phyloP scores from a whole-genome alignment of 2,329 filamentous ascomycete genomes.

The Cercospora sp. region DNA sequence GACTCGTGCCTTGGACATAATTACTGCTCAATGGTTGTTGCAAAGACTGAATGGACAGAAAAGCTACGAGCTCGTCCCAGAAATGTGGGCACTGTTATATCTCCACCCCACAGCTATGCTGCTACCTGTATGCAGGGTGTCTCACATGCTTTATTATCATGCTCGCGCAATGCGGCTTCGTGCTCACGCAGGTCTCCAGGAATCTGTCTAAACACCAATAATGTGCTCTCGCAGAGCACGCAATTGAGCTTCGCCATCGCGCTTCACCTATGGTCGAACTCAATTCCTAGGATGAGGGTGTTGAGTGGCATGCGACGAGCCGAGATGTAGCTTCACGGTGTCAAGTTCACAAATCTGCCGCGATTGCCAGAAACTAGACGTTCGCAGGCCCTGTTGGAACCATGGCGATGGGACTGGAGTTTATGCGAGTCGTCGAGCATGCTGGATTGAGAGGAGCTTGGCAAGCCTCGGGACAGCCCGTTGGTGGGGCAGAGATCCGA shows the following conservation, averaged over 20 bases:
- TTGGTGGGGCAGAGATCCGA: not conserved
- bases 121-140: not conserved
- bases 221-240: constrained; percentile 13
- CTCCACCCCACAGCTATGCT: not conserved
- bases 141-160: constrained; percentile 1
- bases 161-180: not conserved
- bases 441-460: not conserved
- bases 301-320: constrained; percentile 14
- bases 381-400: not conserved
- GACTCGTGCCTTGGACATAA: constrained; percentile 20
- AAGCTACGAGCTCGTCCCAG: not conserved
- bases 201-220: not conserved
- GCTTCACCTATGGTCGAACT: constrained; percentile 12
- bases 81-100: not conserved
- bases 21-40: not conserved
- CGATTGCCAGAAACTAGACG: constrained; percentile 13
- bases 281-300: not conserved
- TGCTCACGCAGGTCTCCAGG: not conserved
- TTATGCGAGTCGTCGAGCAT: not conserved
- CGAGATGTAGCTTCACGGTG: constrained; percentile 1
- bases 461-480: not conserved
- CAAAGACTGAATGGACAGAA: not conserved
- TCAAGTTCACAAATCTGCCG: not conserved
- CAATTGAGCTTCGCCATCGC: constrained; percentile 19
- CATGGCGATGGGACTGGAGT: not conserved